Base-by-base conservation (phyloP, 495 filamentous ascomycete species). In the Neurospora pannonica region DNA sequence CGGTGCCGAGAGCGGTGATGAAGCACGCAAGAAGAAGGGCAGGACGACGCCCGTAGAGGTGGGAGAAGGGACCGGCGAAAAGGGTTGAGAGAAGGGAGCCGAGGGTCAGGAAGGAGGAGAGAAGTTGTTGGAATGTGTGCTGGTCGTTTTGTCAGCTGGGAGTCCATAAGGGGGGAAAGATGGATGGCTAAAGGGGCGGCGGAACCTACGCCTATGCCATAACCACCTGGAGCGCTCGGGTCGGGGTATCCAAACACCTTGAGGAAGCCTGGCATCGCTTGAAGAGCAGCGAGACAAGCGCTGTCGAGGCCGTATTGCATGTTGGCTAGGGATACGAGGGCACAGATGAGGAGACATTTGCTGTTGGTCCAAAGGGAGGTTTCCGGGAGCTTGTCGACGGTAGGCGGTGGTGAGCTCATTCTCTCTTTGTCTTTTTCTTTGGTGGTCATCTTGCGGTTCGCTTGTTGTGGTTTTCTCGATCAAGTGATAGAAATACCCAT, bases 221-320 rank as follows among this genome's bases (percentile, higher is more conserved):
- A 79, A 3, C 78, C 76, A 3, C 76, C 76, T 2, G 71, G 70
- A 17, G 71, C 71, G 0, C 54, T 70, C 0, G 78, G 75, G 17
- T 76, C 75, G 1, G 71, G 67, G 43, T 78, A 74, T 11, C 78
- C 78, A 71, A 80, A 79, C 72, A 86, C 85, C 75, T 85, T 76
- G 38, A 89, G 80, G 75, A 90, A 90, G 2, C 88, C 88, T 13
- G 86, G 76, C 88, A 90, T 90, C 42, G 88, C 89, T 74, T 90
- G 88, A 10, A 90, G 81, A 73, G 87, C 87, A 21, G 86, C 88
- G 67, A 90, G 86, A 40, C 87, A 79, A 17, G 86, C 86, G 72
- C 88, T 89, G 75, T 90, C 88, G 42, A 90, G 78, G 5, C 88
- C 88, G 81, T 90, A 90, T 77, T 90, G 88, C 76, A 78, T 82